These are phyloP conservation scores for Ophiocordyceps camponoti-rufipedis DNA, from an alignment of 2,329 filamentous ascomycete species.

Conservation along the genomic window DNA sequence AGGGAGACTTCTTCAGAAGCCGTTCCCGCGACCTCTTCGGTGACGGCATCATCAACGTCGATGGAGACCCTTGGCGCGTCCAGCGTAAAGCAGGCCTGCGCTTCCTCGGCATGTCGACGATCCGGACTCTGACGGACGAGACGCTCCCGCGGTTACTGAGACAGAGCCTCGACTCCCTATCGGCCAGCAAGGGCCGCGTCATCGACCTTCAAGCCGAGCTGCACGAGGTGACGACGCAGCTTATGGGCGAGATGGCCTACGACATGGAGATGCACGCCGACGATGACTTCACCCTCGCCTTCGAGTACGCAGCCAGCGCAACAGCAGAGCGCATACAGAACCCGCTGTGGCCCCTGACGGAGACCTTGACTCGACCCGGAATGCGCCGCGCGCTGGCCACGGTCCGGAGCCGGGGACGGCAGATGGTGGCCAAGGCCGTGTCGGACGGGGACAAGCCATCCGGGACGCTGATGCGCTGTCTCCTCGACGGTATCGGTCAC, in stretches of 20 bases:
- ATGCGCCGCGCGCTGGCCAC: not conserved
- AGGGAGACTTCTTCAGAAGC: not conserved
- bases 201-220: not conserved
- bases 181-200: not conserved
- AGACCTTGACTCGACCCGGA: not conserved
- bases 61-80: not conserved
- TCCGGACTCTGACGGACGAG: not conserved
- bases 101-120: not conserved
- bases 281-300: not conserved
- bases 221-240: not conserved
- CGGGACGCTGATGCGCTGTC: not conserved
- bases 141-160: not conserved
- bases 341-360: not conserved
- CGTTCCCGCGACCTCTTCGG: not conserved
- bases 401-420: not conserved
- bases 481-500: not conserved
- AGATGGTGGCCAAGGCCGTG: not conserved
- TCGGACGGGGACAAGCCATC: not conserved
- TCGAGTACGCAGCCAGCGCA: not conserved
- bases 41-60: not conserved
- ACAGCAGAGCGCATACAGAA: not conserved
- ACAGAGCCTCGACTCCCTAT: not conserved
- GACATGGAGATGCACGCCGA: not conserved
- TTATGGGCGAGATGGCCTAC: not conserved
- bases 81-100: not conserved